Evolutionary conservation across 768 basidiomycete species (phyloP).

Genomic region (Xanthoconium purpureum): DNA sequence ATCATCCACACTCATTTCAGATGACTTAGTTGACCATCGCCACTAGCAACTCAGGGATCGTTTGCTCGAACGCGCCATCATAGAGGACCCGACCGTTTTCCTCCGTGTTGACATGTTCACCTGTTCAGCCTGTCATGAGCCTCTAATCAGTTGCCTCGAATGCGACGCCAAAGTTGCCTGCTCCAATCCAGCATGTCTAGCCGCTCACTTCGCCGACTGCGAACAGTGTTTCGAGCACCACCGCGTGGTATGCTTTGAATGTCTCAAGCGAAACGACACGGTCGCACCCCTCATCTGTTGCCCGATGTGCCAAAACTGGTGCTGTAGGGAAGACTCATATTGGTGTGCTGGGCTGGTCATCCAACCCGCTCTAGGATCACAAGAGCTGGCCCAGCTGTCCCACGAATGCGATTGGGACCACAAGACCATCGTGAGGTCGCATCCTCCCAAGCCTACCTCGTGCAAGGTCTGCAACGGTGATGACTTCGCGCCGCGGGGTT

Average conservation of each 20-base stretch:
- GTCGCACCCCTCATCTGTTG: slow-evolving; percentile 8
- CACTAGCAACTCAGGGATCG: slow-evolving; percentile 10
- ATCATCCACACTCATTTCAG: neutral
- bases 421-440: slow-evolving; percentile 12
- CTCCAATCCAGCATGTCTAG: neutral
- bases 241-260: slow-evolving; percentile 4
- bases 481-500: neutral
- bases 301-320: slow-evolving; percentile 3
- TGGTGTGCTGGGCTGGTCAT: slow-evolving; percentile 18
- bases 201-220: neutral
- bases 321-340: slow-evolving; percentile 9
- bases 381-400: slow-evolving; percentile 1
- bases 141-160: slow-evolving; percentile 3
- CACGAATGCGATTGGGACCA: slow-evolving; percentile 2
- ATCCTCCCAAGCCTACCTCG: slow-evolving; percentile 9
- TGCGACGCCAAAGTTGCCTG: slow-evolving; percentile 11
- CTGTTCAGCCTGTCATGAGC: slow-evolving; percentile 6
- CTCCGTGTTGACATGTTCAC: slow-evolving; percentile 10
- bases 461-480: neutral
- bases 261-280: neutral
- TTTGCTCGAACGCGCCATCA: neutral
- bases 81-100: slow-evolving; percentile 2
- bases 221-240: slow-evolving; percentile 3
- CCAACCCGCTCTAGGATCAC: slow-evolving; percentile 7
- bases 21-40: neutral